Evolutionary conservation across 2,329 filamentous ascomycete genomes (phyloP).

Genomic region (Chaetothyriales sp.): DNA sequence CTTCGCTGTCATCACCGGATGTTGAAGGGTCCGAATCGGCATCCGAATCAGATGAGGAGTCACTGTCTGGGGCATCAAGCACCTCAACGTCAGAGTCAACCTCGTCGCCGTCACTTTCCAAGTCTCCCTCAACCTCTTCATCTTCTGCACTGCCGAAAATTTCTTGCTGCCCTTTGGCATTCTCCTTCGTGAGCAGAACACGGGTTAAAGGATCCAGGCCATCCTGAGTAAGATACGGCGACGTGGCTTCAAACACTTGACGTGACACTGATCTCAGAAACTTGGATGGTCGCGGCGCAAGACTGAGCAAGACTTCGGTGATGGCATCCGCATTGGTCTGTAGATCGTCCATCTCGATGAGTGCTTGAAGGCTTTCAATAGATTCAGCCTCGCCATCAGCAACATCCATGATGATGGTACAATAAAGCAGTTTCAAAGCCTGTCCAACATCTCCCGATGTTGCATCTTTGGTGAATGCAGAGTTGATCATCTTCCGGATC

Average conservation of each 20-base stretch:
- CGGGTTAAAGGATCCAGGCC: constrained; percentile 50
- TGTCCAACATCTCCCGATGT: not conserved
- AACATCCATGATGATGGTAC: constrained; percentile 70
- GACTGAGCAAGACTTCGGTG: constrained; percentile 78
- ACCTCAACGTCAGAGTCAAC: constrained; percentile 31
- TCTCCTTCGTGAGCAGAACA: constrained; percentile 66
- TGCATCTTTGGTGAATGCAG: not conserved
- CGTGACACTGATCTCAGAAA: constrained; percentile 75
- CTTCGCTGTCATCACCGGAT: constrained; percentile 32
- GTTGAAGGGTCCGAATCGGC: constrained; percentile 22
- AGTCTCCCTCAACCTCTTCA: constrained; percentile 26
- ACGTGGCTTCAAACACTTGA: constrained; percentile 75
- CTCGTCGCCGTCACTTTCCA: constrained; percentile 25
- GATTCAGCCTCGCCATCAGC: constrained; percentile 84
- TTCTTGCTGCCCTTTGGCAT: constrained; percentile 64
- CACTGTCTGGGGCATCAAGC: constrained; percentile 10
- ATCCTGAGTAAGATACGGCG: constrained; percentile 54
- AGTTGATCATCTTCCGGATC: not conserved
- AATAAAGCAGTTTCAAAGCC: constrained; percentile 47
- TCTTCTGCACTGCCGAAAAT: constrained; percentile 57
- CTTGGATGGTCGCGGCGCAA: constrained; percentile 70
- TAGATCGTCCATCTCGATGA: constrained; percentile 46
- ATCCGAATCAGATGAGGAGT: not conserved
- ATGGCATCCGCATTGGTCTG: constrained; percentile 51
- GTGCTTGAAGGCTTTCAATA: constrained; percentile 63